Percentiles rank a stretch among this genome's conserved stretches.
Evolutionary conservation across 805 yeast species (phyloP).

Genomic region (Jamesozyma piceae): DNA sequence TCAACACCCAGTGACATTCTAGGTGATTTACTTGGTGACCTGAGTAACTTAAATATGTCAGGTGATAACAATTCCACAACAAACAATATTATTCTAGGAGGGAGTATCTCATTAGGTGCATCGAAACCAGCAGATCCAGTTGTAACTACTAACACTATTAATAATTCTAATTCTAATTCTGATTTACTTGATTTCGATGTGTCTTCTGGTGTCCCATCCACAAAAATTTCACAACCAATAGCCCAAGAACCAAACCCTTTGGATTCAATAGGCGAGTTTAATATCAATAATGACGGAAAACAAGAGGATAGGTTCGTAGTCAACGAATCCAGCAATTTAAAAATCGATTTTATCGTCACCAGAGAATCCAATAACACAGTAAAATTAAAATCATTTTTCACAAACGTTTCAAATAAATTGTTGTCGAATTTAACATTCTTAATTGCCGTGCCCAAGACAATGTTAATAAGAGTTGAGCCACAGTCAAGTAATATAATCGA

Average conservation of each 20-base stretch:
- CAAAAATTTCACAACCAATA: conserved; percentile 9
- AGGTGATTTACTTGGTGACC: conserved; percentile 43
- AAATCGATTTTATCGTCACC: conserved; percentile 37
- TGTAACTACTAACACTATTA: conserved; percentile 11
- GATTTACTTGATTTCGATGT: conserved; percentile 13
- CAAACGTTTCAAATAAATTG: conserved; percentile 39
- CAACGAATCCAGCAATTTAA: conserved; percentile 37
- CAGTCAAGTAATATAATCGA: conserved; percentile 47
- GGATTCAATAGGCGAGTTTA: conserved; percentile 9
- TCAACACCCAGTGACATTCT: conserved; percentile 47
- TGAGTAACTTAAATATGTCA: conserved; percentile 20
- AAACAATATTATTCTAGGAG: conserved; percentile 12
- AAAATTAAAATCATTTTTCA: conserved; percentile 39
- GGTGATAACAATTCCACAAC: neutral
- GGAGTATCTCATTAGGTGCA: conserved; percentile 31
- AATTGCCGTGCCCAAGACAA: conserved; percentile 59
- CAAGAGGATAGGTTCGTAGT: conserved; percentile 21
- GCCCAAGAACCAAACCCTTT: conserved; percentile 8
- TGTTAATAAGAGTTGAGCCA: conserved; percentile 47
- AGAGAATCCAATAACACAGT: conserved; percentile 32
- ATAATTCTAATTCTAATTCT: neutral
- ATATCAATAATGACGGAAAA: conserved; percentile 8
- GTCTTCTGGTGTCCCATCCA: conserved; percentile 5
- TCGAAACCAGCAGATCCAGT: conserved; percentile 12
- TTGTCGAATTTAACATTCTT: conserved; percentile 46